Percentiles rank a stretch among this genome's conserved stretches.
Evolutionary conservation across 2,329 filamentous ascomycete genomes (phyloP).

Genomic region (Teratosphaeria nubilosa): DNA sequence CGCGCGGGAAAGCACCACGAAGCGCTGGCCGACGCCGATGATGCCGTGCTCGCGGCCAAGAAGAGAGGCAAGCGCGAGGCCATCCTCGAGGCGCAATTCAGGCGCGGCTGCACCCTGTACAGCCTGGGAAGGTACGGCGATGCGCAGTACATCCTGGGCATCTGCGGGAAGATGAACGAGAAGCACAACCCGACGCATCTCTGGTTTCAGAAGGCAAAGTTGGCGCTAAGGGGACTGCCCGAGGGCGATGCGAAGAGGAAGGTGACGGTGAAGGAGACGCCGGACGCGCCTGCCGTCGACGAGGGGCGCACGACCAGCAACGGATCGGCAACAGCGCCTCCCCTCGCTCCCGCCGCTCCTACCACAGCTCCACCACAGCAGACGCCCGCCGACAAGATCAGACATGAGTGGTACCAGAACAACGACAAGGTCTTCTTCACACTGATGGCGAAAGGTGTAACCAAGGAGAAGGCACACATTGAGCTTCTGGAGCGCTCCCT

Average conservation of each 20-base stretch:
- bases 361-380: conserved; percentile 11
- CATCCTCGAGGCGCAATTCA: conserved; percentile 72
- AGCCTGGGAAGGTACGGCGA: conserved; percentile 63
- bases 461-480: conserved; percentile 45
- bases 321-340: conserved; percentile 1
- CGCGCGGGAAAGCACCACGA: conserved; percentile 42
- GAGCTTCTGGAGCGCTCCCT: conserved; percentile 41
- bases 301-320: neutral
- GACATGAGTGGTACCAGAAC: conserved; percentile 61
- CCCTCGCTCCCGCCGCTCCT: conserved; percentile 13
- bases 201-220: conserved; percentile 48
- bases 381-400: conserved; percentile 48
- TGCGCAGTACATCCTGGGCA: conserved; percentile 58
- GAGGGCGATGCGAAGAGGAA: conserved; percentile 39
- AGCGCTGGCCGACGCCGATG: conserved; percentile 37
- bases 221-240: conserved; percentile 40
- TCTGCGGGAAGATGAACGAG: conserved; percentile 44
- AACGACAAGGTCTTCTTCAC: conserved; percentile 51
- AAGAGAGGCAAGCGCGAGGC: conserved; percentile 64
- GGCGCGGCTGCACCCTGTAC: conserved; percentile 65
- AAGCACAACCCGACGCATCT: conserved; percentile 45
- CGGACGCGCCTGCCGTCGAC: conserved; percentile 24
- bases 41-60: conserved; percentile 53
- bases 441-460: conserved; percentile 55
- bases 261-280: conserved; percentile 43